A percentile compares a stretch with the other conserved stretches of the same genome.
These are phyloP conservation scores for Sarcomyxa edulis DNA, from an alignment of 768 basidiomycete species.

Conservation along the genomic window DNA sequence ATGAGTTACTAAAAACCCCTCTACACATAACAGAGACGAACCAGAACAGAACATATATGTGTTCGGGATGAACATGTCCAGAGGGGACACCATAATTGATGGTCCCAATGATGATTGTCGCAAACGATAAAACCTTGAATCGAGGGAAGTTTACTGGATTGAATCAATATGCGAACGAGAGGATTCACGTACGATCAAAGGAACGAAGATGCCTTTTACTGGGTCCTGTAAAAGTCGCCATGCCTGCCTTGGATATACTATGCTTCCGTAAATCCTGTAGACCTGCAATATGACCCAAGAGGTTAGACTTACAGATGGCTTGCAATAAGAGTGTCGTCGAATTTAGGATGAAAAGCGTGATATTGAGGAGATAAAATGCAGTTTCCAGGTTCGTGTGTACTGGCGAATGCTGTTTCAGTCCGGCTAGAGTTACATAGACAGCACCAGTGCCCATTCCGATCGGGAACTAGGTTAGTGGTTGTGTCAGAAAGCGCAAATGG, in stretches of 20 bases:
- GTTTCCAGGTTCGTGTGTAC: slow-evolving; percentile 31
- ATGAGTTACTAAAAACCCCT: no score
- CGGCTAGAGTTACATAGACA: slow-evolving; percentile 40
- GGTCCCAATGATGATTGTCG: slow-evolving; percentile 42
- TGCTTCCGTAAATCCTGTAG: neutral
- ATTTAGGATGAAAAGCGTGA: slow-evolving; percentile 39
- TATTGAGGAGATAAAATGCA: slow-evolving; percentile 41
- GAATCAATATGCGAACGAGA: neutral
- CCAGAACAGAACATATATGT: slow-evolving; percentile 41
- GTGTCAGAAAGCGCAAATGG: neutral
- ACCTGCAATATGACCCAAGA: neutral
- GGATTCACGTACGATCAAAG: slow-evolving; percentile 21
- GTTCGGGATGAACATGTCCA: slow-evolving; percentile 25
- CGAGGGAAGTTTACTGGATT: no score
- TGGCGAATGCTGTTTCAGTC: slow-evolving; percentile 27
- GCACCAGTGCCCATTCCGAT: slow-evolving; percentile 47
- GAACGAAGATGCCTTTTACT: slow-evolving; percentile 38
- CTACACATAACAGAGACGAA: slow-evolving; percentile 12
- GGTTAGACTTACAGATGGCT: slow-evolving; percentile 29
- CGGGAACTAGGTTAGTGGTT: slow-evolving; percentile 28
- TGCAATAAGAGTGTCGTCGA: slow-evolving; percentile 34
- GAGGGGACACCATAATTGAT: slow-evolving; percentile 39
- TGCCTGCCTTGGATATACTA: slow-evolving; percentile 41
- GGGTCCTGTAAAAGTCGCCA: slow-evolving; percentile 36
- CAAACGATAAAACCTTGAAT: slow-evolving; percentile 41